Conservation (phyloP, 257 asterid genomes). For the Apocynum venetum region DNA sequence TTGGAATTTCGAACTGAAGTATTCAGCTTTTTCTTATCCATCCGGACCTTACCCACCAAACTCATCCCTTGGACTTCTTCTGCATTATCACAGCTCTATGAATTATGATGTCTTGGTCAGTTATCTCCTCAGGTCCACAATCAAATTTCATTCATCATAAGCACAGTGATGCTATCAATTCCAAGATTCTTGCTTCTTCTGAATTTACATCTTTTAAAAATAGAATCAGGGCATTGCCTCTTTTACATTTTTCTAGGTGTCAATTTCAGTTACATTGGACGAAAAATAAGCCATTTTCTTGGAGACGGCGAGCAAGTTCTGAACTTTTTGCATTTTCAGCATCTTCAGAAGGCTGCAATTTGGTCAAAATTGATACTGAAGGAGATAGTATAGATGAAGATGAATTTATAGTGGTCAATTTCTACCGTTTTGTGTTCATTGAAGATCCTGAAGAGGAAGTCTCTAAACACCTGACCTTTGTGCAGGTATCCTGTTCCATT, state of each 20-base stretch:
- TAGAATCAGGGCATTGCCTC: slow-evolving; percentile 26
- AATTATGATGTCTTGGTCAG: neutral
- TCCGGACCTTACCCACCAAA: neutral
- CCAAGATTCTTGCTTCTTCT: neutral
- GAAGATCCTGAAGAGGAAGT: slow-evolving; percentile 65
- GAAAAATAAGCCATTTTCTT: slow-evolving; percentile 7
- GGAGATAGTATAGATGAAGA: slow-evolving; percentile 28
- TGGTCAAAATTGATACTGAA: slow-evolving; percentile 36
- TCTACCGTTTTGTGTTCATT: slow-evolving; percentile 62
- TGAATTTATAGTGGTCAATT: slow-evolving; percentile 78
- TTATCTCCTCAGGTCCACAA: neutral
- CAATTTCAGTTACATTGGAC: slow-evolving; percentile 13
- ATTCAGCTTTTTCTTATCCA: neutral
- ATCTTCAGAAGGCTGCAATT: slow-evolving; percentile 29
- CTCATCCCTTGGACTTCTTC: neutral
- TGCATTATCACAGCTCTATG: neutral
- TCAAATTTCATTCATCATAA: neutral
- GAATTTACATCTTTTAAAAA: neutral
- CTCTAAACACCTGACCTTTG: slow-evolving; percentile 69
- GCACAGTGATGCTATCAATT: neutral
- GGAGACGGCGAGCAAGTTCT: slow-evolving; percentile 25
- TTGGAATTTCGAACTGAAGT: neutral
- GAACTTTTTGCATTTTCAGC: slow-evolving; percentile 36
- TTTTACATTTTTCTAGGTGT: slow-evolving; percentile 12
- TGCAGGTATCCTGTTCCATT: slow-evolving; percentile 46